Evolutionary conservation across 2,329 filamentous ascomycete species (phyloP).

Genomic region (Incumbomyces delicatus): DNA sequence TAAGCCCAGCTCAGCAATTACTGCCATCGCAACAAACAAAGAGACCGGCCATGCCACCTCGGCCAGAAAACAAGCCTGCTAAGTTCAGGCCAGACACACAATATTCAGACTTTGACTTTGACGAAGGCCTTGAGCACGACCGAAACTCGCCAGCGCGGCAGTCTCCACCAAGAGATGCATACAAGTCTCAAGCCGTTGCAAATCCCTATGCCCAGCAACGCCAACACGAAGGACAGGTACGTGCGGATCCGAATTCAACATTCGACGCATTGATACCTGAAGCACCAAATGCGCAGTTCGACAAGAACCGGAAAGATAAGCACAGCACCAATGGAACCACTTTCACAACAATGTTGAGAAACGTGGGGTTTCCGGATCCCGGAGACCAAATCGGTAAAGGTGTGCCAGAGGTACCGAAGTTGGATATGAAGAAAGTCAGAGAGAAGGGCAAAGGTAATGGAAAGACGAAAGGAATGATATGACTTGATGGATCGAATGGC

Average conservation of each 20-base stretch:
- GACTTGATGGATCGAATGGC: background rate
- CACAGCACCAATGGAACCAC: conserved; percentile 14
- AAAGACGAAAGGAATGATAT: conserved; percentile 7
- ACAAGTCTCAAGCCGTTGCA: background rate
- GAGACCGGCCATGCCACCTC: background rate
- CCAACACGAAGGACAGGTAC: too few relatives aligned
- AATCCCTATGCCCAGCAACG: background rate
- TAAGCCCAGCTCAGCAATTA: background rate
- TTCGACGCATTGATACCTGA: conserved; percentile 3
- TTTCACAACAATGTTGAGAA: conserved; percentile 20
- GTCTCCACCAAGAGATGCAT: conserved; percentile 1
- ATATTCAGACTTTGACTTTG: conserved; percentile 3
- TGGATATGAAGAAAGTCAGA: conserved; percentile 9
- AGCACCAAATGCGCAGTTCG: conserved; percentile 7
- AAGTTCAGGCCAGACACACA: background rate
- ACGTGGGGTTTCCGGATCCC: conserved; percentile 18
- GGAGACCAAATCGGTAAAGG: conserved; percentile 11
- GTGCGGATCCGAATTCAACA: conserved; percentile 3
- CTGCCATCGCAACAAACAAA: conserved; percentile 1
- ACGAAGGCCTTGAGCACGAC: conserved; percentile 1
- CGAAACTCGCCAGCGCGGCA: background rate
- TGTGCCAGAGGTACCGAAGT: conserved; percentile 16
- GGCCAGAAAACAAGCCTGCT: background rate
- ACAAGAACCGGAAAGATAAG: conserved; percentile 10
- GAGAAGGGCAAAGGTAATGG: conserved; percentile 2